These are phyloP conservation scores for Capsella rubella DNA, from an alignment of 441 rosid species.

Conservation along the genomic window DNA sequence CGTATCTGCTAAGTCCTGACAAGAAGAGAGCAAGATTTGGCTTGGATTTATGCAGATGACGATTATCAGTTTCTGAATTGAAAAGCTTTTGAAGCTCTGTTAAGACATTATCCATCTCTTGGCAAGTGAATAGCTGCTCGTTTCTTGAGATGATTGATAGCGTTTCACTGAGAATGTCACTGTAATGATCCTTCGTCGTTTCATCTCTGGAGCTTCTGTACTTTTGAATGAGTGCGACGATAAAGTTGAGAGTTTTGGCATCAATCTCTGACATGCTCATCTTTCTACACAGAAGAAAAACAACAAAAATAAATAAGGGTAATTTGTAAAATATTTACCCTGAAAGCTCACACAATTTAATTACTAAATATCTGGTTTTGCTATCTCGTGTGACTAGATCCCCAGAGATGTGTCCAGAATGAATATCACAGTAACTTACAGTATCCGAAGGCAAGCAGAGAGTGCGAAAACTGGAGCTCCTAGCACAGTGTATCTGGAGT, in stretches of 20 bases:
- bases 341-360: background rate
- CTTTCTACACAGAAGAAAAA: conserved; percentile 59
- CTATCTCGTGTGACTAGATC: background rate
- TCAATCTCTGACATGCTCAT: conserved; percentile 58
- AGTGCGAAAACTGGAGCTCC: conserved; percentile 67
- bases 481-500: conserved; percentile 48
- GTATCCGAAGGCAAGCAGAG: conserved; percentile 73
- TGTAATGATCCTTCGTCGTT: conserved; percentile 43
- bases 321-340: background rate
- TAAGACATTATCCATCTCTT: conserved; percentile 67
- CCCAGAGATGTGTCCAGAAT: background rate
- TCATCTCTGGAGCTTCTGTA: conserved; percentile 50
- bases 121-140: conserved; percentile 59
- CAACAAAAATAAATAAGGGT: background rate
- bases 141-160: conserved; percentile 60
- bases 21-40: conserved; percentile 74
- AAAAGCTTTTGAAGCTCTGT: conserved; percentile 73
- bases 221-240: conserved; percentile 51
- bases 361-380: conserved; percentile 1
- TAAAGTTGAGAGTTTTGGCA: conserved; percentile 69
- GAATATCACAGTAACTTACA: conserved; percentile 57
- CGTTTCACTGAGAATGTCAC: conserved; percentile 62
- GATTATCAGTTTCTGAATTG: conserved; percentile 52
- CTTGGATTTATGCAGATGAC: conserved; percentile 54
- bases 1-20: conserved; percentile 70